Base-by-base conservation (phyloP, 306 rosid species). In the Arachis hypogaea region DNA sequence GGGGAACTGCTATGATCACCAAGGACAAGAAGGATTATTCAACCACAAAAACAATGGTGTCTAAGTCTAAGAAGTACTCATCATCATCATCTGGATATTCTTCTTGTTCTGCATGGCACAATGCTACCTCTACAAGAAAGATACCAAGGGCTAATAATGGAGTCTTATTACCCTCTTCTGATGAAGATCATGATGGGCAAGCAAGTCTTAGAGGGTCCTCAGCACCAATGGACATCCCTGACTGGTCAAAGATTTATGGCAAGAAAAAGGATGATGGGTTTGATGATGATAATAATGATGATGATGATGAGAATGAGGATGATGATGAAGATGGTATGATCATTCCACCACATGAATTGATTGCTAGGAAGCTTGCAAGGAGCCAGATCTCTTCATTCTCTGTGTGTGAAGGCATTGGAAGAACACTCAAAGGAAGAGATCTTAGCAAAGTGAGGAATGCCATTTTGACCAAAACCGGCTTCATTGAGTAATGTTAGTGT, bases 351-450 rank as follows among this genome's bases (percentile, higher is more conserved):
- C 97, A 93, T 84, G 98, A 93, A 85, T 91, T 91, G 96, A 76
- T 93, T 61, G 93, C 98, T 66, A 93, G 86, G 73, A 93, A 81
- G 91, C 91, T 89, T 55, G 97, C 92, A 80, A 91, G 90, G 78
- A 93, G 69, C 72, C 96, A 91, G 82, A 89, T 93, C 80, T 93
- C 96, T 36, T 93, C 97, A 7, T 93, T 89, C 78, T 93, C 96
- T 59, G 94, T 93, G 47, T 91, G 94, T 80, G 98, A 93, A 89
- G 97, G 97, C 28, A 73, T 78, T 30, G 97, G 98, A 11, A 91
- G 98, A 77, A 93, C 91, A 10, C 88, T 93, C 61, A 93, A 93
- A 83, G 98, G 98, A 11, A 89, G 98, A 83, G 98, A 93, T 85
- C 92, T 93, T 46, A 93, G 96, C 87, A 93, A 88, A 82, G 91